phyloP scores from a whole-genome alignment of 179 eudicot species.

The Silene vulgaris region DNA sequence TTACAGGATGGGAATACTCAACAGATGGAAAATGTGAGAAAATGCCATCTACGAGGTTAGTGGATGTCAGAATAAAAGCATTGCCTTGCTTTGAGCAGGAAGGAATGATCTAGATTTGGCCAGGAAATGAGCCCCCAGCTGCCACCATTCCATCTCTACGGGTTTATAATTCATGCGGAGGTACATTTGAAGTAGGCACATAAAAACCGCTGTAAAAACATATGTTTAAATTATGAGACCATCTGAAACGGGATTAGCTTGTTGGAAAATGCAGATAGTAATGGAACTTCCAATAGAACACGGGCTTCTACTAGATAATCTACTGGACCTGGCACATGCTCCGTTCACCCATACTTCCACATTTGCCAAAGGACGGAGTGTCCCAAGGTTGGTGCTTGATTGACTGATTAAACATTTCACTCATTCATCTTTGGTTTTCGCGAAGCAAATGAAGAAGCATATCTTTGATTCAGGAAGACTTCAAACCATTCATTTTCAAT shows the following conservation, averaged over 20 bases:
- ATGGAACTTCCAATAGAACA: constrained; percentile 98
- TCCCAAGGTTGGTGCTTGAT: constrained; percentile 59
- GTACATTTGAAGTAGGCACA: constrained; percentile 28
- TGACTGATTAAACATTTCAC: not conserved
- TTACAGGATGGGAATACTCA: constrained; percentile 88
- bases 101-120: constrained; percentile 98
- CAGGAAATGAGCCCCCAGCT: constrained; percentile 81
- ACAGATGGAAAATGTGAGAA: constrained; percentile 96
- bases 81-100: constrained; percentile 88
- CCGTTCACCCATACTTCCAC: constrained; percentile 96
- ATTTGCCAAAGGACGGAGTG: constrained; percentile 93
- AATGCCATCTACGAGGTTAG: constrained; percentile 82
- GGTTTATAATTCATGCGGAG: constrained; percentile 88
- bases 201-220: not conserved
- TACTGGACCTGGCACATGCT: constrained; percentile 94
- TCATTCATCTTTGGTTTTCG: not conserved
- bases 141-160: constrained; percentile 67
- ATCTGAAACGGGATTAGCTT: constrained; percentile 15
- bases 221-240: not conserved
- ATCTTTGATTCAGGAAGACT: too few species aligned
- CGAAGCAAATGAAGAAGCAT: not conserved
- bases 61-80: constrained; percentile 67
- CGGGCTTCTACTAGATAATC: constrained; percentile 88
- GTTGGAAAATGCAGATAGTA: constrained; percentile 55
- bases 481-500: too few species aligned